These are phyloP conservation scores for Fusarium pininemorale DNA, from an alignment of 2,329 filamentous ascomycete species.

Conservation along the genomic window DNA sequence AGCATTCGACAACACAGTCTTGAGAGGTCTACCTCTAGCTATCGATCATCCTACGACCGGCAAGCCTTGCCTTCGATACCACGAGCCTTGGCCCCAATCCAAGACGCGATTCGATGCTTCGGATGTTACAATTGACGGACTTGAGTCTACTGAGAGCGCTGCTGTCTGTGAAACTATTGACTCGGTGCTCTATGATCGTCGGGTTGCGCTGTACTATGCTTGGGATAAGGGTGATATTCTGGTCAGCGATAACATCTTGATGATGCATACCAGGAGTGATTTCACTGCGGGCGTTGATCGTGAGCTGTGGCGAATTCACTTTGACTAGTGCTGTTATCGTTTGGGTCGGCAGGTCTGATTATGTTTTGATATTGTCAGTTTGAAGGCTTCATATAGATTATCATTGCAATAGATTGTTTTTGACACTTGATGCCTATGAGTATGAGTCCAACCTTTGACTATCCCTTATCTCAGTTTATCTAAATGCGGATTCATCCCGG, in stretches of 20 bases:
- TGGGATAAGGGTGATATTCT: slow-evolving; percentile 66
- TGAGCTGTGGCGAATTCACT: slow-evolving; percentile 62
- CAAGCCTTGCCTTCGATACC: slow-evolving; percentile 61
- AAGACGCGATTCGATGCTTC: slow-evolving; percentile 62
- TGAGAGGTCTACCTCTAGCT: slow-evolving; percentile 57
- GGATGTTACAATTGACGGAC: slow-evolving; percentile 53
- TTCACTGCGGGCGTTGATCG: slow-evolving; percentile 55
- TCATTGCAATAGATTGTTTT: background rate
- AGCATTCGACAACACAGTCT: slow-evolving; percentile 55
- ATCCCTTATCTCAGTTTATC: background rate
- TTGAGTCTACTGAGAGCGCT: slow-evolving; percentile 42
- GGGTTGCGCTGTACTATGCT: slow-evolving; percentile 59
- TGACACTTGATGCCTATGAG: no score
- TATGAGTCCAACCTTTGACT: no score
- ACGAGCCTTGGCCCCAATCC: slow-evolving; percentile 63
- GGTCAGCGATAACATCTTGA: slow-evolving; percentile 60
- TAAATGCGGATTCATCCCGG: background rate
- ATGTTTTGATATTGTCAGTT: background rate
- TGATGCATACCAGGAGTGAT: slow-evolving; percentile 60
- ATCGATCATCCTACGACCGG: slow-evolving; percentile 56
- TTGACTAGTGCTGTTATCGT: slow-evolving; percentile 45
- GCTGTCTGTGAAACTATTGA: slow-evolving; percentile 53
- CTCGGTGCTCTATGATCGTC: slow-evolving; percentile 57
- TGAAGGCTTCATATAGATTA: background rate
- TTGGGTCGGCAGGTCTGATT: background rate